Evolutionary conservation across 2,329 filamentous ascomycete species (phyloP).

Genomic region (Ascochyta viciae-villosae): DNA sequence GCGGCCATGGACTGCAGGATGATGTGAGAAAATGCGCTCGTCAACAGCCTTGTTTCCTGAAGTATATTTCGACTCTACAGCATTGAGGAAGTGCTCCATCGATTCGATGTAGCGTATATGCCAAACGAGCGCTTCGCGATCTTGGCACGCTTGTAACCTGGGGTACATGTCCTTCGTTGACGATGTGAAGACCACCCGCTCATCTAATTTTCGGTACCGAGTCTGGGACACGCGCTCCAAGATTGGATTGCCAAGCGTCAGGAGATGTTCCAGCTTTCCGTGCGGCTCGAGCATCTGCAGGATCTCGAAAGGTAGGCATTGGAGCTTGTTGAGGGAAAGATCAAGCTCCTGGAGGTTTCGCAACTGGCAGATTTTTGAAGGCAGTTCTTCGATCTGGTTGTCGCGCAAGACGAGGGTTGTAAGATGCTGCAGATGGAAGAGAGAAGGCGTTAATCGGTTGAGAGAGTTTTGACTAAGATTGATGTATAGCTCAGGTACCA

Average conservation of each 20-base stretch:
- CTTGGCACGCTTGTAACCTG: neutral
- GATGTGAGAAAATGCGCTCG: constrained; percentile 18
- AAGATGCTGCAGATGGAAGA: constrained; percentile 39
- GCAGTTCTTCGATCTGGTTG: constrained; percentile 39
- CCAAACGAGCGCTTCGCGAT: constrained; percentile 25
- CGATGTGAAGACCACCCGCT: constrained; percentile 1
- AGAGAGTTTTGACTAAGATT: constrained; percentile 34
- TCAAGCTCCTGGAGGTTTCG: constrained; percentile 29
- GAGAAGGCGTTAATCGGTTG: constrained; percentile 23
- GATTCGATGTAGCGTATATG: constrained; percentile 26
- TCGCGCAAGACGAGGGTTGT: constrained; percentile 31
- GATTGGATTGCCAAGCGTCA: constrained; percentile 24
- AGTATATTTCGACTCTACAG: constrained; percentile 8
- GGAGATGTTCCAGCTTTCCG: constrained; percentile 23
- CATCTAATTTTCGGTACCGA: constrained; percentile 6
- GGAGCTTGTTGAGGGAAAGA: constrained; percentile 33
- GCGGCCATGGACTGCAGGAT: constrained; percentile 12
- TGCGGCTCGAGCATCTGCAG: constrained; percentile 25
- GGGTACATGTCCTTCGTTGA: constrained; percentile 2
- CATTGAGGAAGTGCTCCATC: constrained; percentile 13
- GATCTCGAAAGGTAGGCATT: constrained; percentile 37
- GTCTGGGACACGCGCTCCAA: constrained; percentile 13
- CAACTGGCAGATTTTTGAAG: constrained; percentile 33
- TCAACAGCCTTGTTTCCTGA: neutral
- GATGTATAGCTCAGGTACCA: constrained; percentile 36